Evolutionary conservation across 1,284 basidiomycete species (phyloP), one percentile per base, ranked within the genome.

Genomic region (Cerrena zonata): DNA sequence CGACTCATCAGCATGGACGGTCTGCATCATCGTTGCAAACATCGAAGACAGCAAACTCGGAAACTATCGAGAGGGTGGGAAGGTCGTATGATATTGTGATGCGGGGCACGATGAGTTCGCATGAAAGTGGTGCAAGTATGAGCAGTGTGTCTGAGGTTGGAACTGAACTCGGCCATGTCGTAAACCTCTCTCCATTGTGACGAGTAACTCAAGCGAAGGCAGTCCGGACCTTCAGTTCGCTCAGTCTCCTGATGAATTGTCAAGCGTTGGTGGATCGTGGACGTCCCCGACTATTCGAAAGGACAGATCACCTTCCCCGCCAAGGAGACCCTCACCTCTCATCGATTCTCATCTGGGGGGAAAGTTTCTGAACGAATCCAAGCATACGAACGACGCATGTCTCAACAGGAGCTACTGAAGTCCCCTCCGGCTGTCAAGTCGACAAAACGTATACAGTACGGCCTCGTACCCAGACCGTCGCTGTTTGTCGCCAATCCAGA

Each of bases 21-120:
- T 57, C 56, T 4, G 52, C 52, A 34, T 52, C 56, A 15, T 57
- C 56, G 15, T 41, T 62, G 46, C 62, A 65, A 54, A 64, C 63
- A 22, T 51, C 62, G 10, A 50, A 73, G 51, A 78, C 76, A 18
- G 68, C 69, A n/a, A 76, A 89, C 62, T 81, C 85, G 21, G 82
- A 78, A 48, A 76, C 72, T 18, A 75, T 85, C 45, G 86, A 88
- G 58, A 71, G 73, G 53, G 75, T 88, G 60, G 84, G 76, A 4
- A 77, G 72, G 22, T 75, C 69, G 37, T 78, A 86, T 74, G 83
- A 85, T 64, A 82, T 89, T 45, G 74, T 80, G 24, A 81, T 85
- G 64, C 71, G 82, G 49, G 71, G 66, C 36, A 69, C 71, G 18
- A 46, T 74, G 22, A 74, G 74, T 47, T 69, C 68, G 49, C 52